Evolutionary conservation across 2,329 filamentous ascomycete species (phyloP).

Genomic region (Paraphoma sp.): DNA sequence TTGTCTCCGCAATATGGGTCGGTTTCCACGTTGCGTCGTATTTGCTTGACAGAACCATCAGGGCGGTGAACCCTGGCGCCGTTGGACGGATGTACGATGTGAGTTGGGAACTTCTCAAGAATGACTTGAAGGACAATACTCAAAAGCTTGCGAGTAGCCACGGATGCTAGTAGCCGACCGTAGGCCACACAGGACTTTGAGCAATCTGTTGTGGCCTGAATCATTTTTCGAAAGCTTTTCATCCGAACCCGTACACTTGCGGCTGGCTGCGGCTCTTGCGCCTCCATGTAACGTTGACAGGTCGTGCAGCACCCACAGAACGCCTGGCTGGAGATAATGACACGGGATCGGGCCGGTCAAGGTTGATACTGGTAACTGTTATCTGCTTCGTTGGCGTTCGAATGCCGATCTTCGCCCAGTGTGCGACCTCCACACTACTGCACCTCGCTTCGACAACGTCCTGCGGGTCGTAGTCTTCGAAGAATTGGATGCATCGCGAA

Average conservation of each 20-base stretch:
- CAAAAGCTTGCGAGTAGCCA: background rate
- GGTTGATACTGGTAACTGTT: constrained; percentile 6
- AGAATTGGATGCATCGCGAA: constrained; percentile 11
- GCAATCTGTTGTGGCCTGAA: no score
- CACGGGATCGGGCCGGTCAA: background rate
- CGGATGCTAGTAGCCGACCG: no score
- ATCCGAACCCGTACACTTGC: background rate
- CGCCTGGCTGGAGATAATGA: background rate
- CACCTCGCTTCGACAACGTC: constrained; percentile 12
- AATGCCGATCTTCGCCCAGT: constrained; percentile 13
- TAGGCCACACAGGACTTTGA: no score
- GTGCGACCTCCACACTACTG: constrained; percentile 32
- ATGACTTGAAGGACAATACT: background rate
- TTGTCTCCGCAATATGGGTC: background rate
- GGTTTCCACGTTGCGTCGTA: constrained; percentile 1
- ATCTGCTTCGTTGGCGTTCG: constrained; percentile 9
- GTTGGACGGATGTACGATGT: no score
- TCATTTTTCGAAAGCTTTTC: no score
- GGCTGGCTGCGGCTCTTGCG: background rate
- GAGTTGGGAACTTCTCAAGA: no score
- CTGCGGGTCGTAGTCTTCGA: constrained; percentile 6
- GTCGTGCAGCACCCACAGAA: background rate
- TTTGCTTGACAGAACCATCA: constrained; percentile 1
- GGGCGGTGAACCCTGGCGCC: background rate
- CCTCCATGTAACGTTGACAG: background rate